Conservation (phyloP, 192 early-diverging fungal species). For the Neocallimastix lanati region DNA sequence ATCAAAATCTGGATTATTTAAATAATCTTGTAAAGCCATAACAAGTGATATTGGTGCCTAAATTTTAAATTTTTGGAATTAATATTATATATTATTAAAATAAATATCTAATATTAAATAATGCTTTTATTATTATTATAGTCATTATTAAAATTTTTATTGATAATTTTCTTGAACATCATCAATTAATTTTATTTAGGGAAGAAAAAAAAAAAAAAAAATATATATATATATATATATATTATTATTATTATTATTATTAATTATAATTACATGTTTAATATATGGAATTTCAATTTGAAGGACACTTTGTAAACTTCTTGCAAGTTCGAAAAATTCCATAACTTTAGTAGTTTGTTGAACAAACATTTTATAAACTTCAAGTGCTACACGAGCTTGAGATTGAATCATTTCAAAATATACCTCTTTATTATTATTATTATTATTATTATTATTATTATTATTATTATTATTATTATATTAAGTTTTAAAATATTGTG, state of each 20-base stretch:
- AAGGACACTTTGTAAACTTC: slow-evolving; percentile 28
- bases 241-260: too few species aligned
- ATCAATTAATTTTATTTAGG: neutral
- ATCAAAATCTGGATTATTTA: slow-evolving; percentile 56
- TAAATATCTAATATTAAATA: too few species aligned
- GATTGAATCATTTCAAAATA: slow-evolving; percentile 54
- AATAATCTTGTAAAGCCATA: slow-evolving; percentile 39
- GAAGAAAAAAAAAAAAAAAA: neutral
- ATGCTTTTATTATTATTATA: too few species aligned
- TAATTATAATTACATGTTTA: slow-evolving; percentile 37
- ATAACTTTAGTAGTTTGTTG: slow-evolving; percentile 45
- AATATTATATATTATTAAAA: too few species aligned
- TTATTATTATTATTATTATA: too few species aligned
- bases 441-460: neutral
- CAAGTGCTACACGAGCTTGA: slow-evolving; percentile 39
- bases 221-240: neutral
- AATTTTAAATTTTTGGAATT: too few species aligned
- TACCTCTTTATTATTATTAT: slow-evolving; percentile 16
- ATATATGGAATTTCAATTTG: slow-evolving; percentile 48
- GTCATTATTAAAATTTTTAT: too few species aligned
- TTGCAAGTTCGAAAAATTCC: slow-evolving; percentile 50
- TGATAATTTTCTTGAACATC: too few species aligned
- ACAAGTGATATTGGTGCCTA: slow-evolving; percentile 49
- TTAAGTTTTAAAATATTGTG: too few species aligned
- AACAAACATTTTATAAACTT: slow-evolving; percentile 61